phyloP scores from a whole-genome alignment of 148 eudicot genomes.

The Arbutus unedo region DNA sequence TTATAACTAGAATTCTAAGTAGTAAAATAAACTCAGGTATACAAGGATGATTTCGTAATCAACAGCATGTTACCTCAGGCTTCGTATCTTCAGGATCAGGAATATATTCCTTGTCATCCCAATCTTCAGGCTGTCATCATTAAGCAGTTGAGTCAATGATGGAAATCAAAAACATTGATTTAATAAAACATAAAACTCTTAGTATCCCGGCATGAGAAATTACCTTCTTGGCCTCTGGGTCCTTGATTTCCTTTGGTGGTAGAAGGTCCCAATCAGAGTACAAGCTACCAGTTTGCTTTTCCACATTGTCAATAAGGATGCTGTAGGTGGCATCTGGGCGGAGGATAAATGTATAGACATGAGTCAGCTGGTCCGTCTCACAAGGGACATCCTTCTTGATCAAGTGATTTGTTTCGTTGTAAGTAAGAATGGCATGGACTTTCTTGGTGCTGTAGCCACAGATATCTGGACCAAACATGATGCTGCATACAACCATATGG shows the following conservation, averaged over 20 bases:
- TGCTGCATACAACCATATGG: constrained; percentile 42
- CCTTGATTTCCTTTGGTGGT: constrained; percentile 86
- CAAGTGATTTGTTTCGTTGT: constrained; percentile 73
- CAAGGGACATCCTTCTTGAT: constrained; percentile 96
- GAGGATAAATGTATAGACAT: constrained; percentile 85
- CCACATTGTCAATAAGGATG: constrained; percentile 82
- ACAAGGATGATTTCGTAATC: neutral
- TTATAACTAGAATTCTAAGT: neutral
- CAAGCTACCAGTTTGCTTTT: constrained; percentile 85
- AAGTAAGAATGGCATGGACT: constrained; percentile 82
- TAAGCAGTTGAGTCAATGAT: constrained; percentile 14
- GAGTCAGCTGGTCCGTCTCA: constrained; percentile 92
- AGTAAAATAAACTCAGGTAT: neutral
- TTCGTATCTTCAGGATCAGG: constrained; percentile 96
- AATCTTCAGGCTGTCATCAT: constrained; percentile 81
- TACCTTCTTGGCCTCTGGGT: constrained; percentile 92
- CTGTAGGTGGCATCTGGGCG: constrained; percentile 96
- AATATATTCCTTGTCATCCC: constrained; percentile 96
- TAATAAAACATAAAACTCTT: neutral
- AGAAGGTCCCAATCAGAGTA: constrained; percentile 83
- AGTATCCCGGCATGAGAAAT: neutral
- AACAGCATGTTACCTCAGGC: constrained; percentile 57
- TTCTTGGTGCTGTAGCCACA: constrained; percentile 95
- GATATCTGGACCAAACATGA: constrained; percentile 98
- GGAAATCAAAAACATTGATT: constrained; percentile 1